Conservation (phyloP, 225 moss, liverwort and hornwort species). For the Straminergon stramineum region DNA sequence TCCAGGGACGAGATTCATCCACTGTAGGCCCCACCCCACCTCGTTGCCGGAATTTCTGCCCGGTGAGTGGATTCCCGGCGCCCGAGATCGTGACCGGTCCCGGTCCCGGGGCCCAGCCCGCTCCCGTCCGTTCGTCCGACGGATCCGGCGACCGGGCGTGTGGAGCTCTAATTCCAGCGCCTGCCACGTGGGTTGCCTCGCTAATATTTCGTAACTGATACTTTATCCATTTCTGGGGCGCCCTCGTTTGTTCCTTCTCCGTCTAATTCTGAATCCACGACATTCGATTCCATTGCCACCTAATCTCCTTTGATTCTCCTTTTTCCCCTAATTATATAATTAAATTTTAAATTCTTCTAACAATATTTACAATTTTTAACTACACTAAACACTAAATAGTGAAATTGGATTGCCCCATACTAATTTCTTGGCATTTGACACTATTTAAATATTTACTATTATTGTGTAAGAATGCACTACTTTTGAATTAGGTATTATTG, state of each 20-base stretch:
- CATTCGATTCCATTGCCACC: neutral
- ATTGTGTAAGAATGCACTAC: too few species aligned
- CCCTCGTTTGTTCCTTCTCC: neutral
- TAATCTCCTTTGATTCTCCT: neutral
- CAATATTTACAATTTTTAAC: neutral
- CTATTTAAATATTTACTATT: too few species aligned
- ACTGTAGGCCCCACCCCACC: too few species aligned
- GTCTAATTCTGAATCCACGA: neutral
- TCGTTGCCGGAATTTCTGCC: neutral
- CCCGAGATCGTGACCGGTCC: neutral
- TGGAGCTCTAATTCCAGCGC: neutral
- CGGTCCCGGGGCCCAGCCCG: neutral
- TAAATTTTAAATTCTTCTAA: neutral
- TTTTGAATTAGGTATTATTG: too few species aligned
- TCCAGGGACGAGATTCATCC: neutral
- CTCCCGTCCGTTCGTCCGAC: neutral
- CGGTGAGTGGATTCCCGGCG: neutral
- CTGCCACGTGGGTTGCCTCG: neutral
- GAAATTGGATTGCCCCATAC: too few species aligned
- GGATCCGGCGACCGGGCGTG: neutral
- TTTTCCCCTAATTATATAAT: neutral
- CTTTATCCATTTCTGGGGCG: neutral
- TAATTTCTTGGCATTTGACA: too few species aligned
- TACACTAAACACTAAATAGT: too few species aligned
- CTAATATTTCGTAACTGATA: neutral